Conservation (phyloP, 768 basidiomycete genomes). For the Cystofilobasidium macerans region DNA sequence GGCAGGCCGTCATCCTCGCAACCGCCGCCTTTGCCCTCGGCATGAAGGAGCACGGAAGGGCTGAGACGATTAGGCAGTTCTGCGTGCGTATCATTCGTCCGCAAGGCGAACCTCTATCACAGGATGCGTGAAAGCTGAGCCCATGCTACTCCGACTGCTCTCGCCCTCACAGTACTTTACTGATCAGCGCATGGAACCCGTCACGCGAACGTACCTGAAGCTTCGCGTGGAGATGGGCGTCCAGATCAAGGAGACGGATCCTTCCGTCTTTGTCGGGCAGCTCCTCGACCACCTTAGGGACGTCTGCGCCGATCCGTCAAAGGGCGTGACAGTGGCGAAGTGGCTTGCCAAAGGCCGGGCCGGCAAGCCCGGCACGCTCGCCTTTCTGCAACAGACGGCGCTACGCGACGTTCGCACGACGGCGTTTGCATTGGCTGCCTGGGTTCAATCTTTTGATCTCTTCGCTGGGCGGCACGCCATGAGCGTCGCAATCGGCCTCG, state of each 20-base stretch:
- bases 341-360: slow-evolving; percentile 1
- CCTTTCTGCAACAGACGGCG: slow-evolving; percentile 6
- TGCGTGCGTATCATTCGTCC: slow-evolving; percentile 8
- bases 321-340: neutral
- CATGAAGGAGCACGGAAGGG: slow-evolving; percentile 12
- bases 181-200: slow-evolving; percentile 7
- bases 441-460: slow-evolving; percentile 14
- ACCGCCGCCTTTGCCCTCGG: slow-evolving; percentile 20
- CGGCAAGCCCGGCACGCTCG: slow-evolving; percentile 6
- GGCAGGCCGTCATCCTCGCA: slow-evolving; percentile 4
- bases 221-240: neutral
- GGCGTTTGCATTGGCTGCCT: slow-evolving; percentile 12
- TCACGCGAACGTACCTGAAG: slow-evolving; percentile 21
- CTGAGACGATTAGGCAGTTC: slow-evolving; percentile 14
- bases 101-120: neutral
- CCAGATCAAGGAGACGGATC: slow-evolving; percentile 18
- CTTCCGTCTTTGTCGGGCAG: slow-evolving; percentile 9
- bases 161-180: slow-evolving; percentile 11
- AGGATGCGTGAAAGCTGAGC: neutral
- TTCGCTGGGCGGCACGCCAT: slow-evolving; percentile 21
- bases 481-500: slow-evolving; percentile 18
- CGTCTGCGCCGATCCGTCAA: slow-evolving; percentile 11
- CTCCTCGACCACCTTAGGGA: slow-evolving; percentile 19
- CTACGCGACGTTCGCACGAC: slow-evolving; percentile 1
- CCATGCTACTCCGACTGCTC: neutral